phyloP scores from a whole-genome alignment of 495 filamentous ascomycete genomes.

The Penicillium arizonense region DNA sequence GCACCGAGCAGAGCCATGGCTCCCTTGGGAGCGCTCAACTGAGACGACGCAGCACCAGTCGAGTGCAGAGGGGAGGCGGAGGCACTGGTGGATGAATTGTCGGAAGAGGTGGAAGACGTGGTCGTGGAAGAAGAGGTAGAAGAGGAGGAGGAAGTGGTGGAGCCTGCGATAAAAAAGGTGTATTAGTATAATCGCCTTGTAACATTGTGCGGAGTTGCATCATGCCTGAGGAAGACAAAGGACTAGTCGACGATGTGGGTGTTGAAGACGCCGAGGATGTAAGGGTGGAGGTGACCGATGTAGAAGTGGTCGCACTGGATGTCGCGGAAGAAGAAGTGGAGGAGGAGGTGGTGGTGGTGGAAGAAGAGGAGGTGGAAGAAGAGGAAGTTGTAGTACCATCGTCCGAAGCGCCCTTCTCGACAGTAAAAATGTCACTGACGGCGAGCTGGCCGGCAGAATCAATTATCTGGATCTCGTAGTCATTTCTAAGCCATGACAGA shows the following conservation, averaged over 20 bases:
- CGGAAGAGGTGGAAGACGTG: constrained; percentile 1
- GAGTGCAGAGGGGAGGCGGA: not conserved
- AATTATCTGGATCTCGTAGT: constrained; percentile 16
- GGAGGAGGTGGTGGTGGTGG: constrained; percentile 4
- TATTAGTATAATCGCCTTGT: constrained; percentile 1
- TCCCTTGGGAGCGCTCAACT: constrained; percentile 5
- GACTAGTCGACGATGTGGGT: constrained; percentile 4
- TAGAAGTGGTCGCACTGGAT: constrained; percentile 9
- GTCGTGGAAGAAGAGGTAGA: not conserved
- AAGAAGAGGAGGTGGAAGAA: constrained; percentile 5
- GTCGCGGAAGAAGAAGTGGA: constrained; percentile 6
- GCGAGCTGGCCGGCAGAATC: constrained; percentile 13
- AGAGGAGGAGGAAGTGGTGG: not conserved
- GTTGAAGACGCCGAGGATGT: constrained; percentile 4
- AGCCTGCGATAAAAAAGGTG: not conserved
- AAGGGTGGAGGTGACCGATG: constrained; percentile 6
- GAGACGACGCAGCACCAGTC: constrained; percentile 6
- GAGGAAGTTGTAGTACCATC: constrained; percentile 12
- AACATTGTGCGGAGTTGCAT: constrained; percentile 7
- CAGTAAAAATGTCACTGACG: constrained; percentile 14
- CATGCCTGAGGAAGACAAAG: constrained; percentile 16
- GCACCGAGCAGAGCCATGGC: constrained; percentile 11
- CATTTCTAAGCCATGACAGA: constrained; percentile 5
- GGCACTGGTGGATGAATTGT: not conserved
- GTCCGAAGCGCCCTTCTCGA: constrained; percentile 11